Evolutionary conservation across 768 basidiomycete genomes (phyloP).

Genomic region (Lanmaoa rubissima): DNA sequence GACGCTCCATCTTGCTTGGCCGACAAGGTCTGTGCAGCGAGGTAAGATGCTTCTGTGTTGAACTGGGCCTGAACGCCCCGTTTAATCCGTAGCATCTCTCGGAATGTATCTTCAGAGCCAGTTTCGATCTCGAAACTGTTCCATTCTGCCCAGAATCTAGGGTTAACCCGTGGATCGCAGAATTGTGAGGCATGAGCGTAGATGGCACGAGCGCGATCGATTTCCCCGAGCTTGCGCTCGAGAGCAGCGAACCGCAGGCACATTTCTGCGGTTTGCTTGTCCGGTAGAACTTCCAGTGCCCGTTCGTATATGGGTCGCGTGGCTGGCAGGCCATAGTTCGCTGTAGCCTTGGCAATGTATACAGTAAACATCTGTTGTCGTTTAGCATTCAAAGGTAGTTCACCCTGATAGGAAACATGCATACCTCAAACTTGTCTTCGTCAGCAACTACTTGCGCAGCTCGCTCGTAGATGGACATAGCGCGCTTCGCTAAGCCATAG

Average conservation of each 20-base stretch:
- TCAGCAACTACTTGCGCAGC: constrained; percentile 84
- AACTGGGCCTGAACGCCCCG: constrained; percentile 98
- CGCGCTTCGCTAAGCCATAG: constrained; percentile 89
- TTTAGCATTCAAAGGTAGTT: constrained; percentile 4
- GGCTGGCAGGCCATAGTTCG: constrained; percentile 93
- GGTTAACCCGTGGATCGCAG: constrained; percentile 91
- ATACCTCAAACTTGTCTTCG: constrained; percentile 92
- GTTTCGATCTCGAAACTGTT: constrained; percentile 98
- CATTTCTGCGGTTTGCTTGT: constrained; percentile 95
- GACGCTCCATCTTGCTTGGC: constrained; percentile 55
- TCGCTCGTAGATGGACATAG: constrained; percentile 94
- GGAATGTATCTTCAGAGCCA: constrained; percentile 97
- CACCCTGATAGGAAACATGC: constrained; percentile 14
- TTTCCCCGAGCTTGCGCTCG: constrained; percentile 97
- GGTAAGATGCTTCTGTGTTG: constrained; percentile 93
- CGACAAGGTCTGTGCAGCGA: constrained; percentile 86
- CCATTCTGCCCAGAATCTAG: constrained; percentile 97
- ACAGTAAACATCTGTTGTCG: constrained; percentile 82
- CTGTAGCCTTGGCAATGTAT: constrained; percentile 96
- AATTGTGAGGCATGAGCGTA: constrained; percentile 98
- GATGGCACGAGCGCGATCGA: constrained; percentile 93
- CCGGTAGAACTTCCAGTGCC: constrained; percentile 89
- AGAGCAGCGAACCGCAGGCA: constrained; percentile 93
- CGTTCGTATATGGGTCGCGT: constrained; percentile 96
- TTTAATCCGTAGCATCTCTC: constrained; percentile 93